These are phyloP conservation scores for Cladosporium oxysporum DNA, from an alignment of 2,329 filamentous ascomycete species.

Conservation along the genomic window DNA sequence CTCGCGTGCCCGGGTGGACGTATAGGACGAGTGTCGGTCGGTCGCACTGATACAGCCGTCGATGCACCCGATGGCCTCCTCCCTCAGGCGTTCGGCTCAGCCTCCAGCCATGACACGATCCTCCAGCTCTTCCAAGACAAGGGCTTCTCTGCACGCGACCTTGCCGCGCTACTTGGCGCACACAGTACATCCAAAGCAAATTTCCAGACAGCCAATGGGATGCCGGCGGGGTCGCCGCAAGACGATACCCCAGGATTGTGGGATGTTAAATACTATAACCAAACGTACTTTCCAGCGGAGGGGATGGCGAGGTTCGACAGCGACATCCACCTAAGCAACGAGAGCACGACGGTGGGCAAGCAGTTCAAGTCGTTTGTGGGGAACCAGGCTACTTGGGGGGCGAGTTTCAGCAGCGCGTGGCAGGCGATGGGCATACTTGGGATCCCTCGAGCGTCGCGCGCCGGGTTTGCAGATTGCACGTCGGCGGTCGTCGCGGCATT, in stretches of 20 bases:
- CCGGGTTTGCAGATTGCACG: slow-evolving; percentile 23
- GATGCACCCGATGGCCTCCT: slow-evolving; percentile 49
- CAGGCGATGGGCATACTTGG: slow-evolving; percentile 23
- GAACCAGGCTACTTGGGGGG: slow-evolving; percentile 38
- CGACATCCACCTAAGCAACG: slow-evolving; percentile 36
- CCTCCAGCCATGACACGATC: slow-evolving; percentile 41
- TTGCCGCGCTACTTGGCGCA: slow-evolving; percentile 58
- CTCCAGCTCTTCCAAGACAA: slow-evolving; percentile 53
- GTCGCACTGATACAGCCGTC: slow-evolving; percentile 47
- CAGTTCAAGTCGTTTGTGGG: slow-evolving; percentile 40
- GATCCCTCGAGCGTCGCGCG: slow-evolving; percentile 17
- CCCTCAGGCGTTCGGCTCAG: slow-evolving; percentile 45
- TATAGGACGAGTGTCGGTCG: slow-evolving; percentile 52
- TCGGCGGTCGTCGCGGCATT: slow-evolving; percentile 18
- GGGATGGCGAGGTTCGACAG: slow-evolving; percentile 35
- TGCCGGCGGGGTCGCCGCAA: slow-evolving; percentile 42
- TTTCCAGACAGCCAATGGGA: slow-evolving; percentile 30
- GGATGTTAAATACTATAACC: slow-evolving; percentile 53
- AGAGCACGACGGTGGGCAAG: slow-evolving; percentile 34
- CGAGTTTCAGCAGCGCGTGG: slow-evolving; percentile 24
- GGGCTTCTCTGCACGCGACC: slow-evolving; percentile 52
- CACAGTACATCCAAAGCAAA: slow-evolving; percentile 54
- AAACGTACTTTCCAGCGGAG: slow-evolving; percentile 33
- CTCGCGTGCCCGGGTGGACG: slow-evolving; percentile 56
- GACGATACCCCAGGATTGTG: slow-evolving; percentile 54